Evolutionary conservation across 805 yeast species (phyloP).

Genomic region (Metschnikowia kofuensis): DNA sequence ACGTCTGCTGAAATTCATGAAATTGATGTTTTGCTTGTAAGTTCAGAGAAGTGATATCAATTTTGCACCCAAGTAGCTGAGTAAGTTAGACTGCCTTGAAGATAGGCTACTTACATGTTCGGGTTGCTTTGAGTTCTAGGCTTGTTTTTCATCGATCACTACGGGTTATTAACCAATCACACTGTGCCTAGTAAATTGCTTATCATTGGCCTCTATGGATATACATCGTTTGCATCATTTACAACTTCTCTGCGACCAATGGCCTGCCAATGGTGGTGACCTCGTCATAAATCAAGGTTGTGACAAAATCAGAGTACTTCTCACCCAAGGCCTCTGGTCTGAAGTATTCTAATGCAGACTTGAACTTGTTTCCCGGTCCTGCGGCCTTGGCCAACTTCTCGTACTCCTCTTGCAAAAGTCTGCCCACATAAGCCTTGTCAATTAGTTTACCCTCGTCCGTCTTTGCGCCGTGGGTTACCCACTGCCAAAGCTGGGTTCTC

Average conservation of each 20-base stretch:
- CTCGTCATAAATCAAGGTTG: constrained; percentile 73
- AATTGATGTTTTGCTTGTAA: too few relatives aligned
- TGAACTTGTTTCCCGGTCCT: constrained; percentile 62
- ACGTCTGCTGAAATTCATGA: too few relatives aligned
- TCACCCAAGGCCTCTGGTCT: constrained; percentile 71
- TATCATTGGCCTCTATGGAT: too few relatives aligned
- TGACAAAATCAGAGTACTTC: constrained; percentile 72
- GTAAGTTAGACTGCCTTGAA: too few relatives aligned
- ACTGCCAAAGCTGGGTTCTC: constrained; percentile 76
- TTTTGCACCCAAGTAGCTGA: too few relatives aligned
- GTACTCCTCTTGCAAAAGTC: constrained; percentile 61
- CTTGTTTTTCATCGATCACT: too few relatives aligned
- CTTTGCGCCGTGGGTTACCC: constrained; percentile 71
- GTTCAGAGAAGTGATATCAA: too few relatives aligned
- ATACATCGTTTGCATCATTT: background rate
- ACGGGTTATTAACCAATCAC: too few relatives aligned
- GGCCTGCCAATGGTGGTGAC: constrained; percentile 54
- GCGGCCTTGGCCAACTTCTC: constrained; percentile 47
- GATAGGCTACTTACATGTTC: too few relatives aligned
- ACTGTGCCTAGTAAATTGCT: too few relatives aligned
- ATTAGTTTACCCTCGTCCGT: constrained; percentile 57
- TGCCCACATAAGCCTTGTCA: constrained; percentile 57
- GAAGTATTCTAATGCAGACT: constrained; percentile 66
- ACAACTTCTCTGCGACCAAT: constrained; percentile 39
- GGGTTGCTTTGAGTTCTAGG: too few relatives aligned